These are phyloP conservation scores for Cutaneotrichosporon mucoides DNA, from an alignment of 1,284 basidiomycete genomes.

Conservation along the genomic window DNA sequence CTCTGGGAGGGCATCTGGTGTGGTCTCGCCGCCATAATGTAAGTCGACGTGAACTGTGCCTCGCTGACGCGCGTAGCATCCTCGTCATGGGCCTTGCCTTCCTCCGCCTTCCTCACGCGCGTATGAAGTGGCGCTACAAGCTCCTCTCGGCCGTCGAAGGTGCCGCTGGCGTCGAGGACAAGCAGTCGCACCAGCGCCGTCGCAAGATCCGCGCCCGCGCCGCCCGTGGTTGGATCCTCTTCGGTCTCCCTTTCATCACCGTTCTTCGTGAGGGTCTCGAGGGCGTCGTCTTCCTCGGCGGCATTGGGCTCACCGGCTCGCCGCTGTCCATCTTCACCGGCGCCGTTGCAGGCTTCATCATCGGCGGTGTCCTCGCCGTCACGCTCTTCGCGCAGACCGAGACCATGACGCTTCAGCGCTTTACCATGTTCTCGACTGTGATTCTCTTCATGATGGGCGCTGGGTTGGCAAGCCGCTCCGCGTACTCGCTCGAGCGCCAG, in stretches of 20 bases:
- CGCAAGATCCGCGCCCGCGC: constrained; percentile 17
- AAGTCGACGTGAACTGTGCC: constrained; percentile 3
- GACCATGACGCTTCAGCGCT: constrained; percentile 57
- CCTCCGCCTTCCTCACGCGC: constrained; percentile 69
- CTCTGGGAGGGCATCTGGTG: constrained; percentile 65
- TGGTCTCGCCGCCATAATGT: constrained; percentile 58
- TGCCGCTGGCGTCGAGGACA: constrained; percentile 10
- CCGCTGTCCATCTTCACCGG: constrained; percentile 68
- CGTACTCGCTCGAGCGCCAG: constrained; percentile 64
- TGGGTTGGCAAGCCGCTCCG: constrained; percentile 71
- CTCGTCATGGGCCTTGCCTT: constrained; percentile 67
- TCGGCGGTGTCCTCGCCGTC: constrained; percentile 62
- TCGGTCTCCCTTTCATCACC: constrained; percentile 77
- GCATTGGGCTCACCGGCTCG: constrained; percentile 52
- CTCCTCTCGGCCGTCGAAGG: constrained; percentile 68
- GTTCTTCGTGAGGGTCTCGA: constrained; percentile 87
- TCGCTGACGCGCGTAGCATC: constrained; percentile 21
- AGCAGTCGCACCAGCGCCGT: background rate
- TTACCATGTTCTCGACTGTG: constrained; percentile 78
- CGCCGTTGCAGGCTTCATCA: constrained; percentile 48
- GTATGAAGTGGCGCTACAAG: constrained; percentile 81
- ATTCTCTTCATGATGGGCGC: constrained; percentile 80
- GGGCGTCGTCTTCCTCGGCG: constrained; percentile 83
- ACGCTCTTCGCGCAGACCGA: constrained; percentile 31
- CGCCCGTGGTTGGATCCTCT: constrained; percentile 55